Conservation (phyloP, 768 basidiomycete species). For the Tylopilus balloui region DNA sequence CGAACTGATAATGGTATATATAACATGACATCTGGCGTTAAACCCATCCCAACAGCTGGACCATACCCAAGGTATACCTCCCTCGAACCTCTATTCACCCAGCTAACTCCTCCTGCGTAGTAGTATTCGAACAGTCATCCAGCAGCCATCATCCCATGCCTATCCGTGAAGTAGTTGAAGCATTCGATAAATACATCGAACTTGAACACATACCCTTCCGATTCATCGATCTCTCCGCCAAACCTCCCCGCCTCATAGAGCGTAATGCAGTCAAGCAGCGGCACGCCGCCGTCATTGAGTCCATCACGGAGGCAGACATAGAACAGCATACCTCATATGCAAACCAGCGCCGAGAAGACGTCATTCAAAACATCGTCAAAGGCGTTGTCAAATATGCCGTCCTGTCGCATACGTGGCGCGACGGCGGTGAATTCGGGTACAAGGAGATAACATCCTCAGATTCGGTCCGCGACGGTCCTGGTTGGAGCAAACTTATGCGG, state of each 20-base stretch:
- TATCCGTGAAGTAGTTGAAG: conserved; percentile 14
- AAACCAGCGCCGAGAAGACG: conserved; percentile 22
- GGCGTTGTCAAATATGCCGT: conserved; percentile 21
- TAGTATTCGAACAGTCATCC: too few species aligned
- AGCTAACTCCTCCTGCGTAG: too few species aligned
- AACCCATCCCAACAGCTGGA: too few species aligned
- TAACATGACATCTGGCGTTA: too few species aligned
- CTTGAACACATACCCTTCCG: conserved; percentile 15
- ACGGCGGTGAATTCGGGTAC: not conserved
- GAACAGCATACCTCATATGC: conserved; percentile 19
- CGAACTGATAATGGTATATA: too few species aligned
- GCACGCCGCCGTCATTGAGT: conserved; percentile 10
- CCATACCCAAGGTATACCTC: too few species aligned
- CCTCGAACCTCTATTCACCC: too few species aligned
- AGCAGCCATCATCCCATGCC: conserved; percentile 6
- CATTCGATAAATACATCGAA: conserved; percentile 12
- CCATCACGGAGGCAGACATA: conserved; percentile 20
- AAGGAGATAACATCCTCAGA: conserved; percentile 6
- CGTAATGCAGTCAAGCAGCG: not conserved
- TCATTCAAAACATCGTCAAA: conserved; percentile 20
- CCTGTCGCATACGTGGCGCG: conserved; percentile 13
- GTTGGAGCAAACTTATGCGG: conserved; percentile 14
- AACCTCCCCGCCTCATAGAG: conserved; percentile 12
- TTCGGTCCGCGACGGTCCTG: not conserved
- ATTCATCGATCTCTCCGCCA: conserved; percentile 11